Evolutionary conservation across 2,329 filamentous ascomycete genomes (phyloP), one percentile per base, ranked within the genome.

Genomic region (Arthrobotrys pseudoclavata): DNA sequence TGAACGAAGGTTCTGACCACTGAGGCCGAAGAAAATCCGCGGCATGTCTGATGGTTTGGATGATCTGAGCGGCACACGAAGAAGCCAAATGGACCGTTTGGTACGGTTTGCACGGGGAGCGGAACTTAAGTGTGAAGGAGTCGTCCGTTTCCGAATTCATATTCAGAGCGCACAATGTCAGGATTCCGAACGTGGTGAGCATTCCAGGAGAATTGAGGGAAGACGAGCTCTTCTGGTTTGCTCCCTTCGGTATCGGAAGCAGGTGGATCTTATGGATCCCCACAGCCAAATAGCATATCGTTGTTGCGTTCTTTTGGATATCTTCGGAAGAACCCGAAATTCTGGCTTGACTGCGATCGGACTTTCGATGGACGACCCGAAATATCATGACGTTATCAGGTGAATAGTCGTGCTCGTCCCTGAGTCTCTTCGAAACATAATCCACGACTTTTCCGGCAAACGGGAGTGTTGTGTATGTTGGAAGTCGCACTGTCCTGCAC

Each of bases 251-350:
- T 34, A 91, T 82, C n/a, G 90, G 89, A 53, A 92, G 86, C 60
- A 92, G 81, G 83, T 92, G 90, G 37, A 92, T 84, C 82, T 90
- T 91, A 84, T 92, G 89, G 34, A 90, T 86, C 20, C 91, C 91
- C 81, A 92, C 86, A 5, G 88, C 90, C 79, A 92, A 86, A 81
- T 91, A 91, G 83, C 88, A 91, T 24, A 91, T 87, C 9, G 87
- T 89, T 9, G 89, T 89, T 45, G 87, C 87, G 29, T 90, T 83
- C 81, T 91, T 92, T 60, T 88, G 86, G 50, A 92, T 83, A 80
- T 92, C 90, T 75, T 92, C 91, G 15, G 88, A 87, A 6, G 90
- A 91, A 2, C 89, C 87, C 67, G 88, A 85, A 37, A 85, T 85
- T 34, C 76, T 79, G 37, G 61, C 71, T 40, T 79, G 85, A 84